Base-by-base conservation (phyloP, 768 basidiomycete species). In the Amanita rubescens region DNA sequence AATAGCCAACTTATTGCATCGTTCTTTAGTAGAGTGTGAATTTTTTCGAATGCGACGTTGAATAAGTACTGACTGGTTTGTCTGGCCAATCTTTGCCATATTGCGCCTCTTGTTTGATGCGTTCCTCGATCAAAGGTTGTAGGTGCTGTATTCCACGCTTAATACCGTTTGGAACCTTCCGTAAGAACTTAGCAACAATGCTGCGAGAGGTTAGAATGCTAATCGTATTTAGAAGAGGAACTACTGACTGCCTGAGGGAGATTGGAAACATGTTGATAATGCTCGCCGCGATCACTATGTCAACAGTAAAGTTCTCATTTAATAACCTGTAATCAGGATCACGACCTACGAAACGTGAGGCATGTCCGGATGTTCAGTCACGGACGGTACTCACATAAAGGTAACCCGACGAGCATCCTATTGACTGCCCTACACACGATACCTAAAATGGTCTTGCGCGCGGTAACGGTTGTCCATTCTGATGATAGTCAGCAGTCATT, bases 1-100 rank as follows among this genome's bases (percentile, higher is more conserved):
- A 79, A 64, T 8, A 78, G 60, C 76, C 77, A 81, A 14, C 70
- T 65, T 0, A 80, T 64, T 19, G 78, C 55, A 51, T 79, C 77
- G 46, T 71, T 70, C 78, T 78, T 24, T 47, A 33, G n/a, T 37
- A 10, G 20, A 20, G 27, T 1, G 9, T 30, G 39, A 32, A 15
- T 42, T 17, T 35, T 17, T 48, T 11, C 5, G 3, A 15, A 12
- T 11, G 27, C 49, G 5, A 12, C n/a, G 49, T 24, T n/a, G 11
- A 24, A 20, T 10, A 25, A 11, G 3, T 34, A 48, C 59, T 33
- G 24, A 69, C 67, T 25, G 69, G 69, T 58, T 65, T 71, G 0
- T 59, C 67, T 15, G 60, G 57, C 61, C 63, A 68, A 30, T 71
- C 60, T 9, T 24, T 22, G 3, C 69, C 69, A 20, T 66, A 55